Percentiles rank a stretch among this genome's conserved stretches.
Conservation (phyloP, 345 rosid genomes). For the Cardamine chenopodiifolia region DNA sequence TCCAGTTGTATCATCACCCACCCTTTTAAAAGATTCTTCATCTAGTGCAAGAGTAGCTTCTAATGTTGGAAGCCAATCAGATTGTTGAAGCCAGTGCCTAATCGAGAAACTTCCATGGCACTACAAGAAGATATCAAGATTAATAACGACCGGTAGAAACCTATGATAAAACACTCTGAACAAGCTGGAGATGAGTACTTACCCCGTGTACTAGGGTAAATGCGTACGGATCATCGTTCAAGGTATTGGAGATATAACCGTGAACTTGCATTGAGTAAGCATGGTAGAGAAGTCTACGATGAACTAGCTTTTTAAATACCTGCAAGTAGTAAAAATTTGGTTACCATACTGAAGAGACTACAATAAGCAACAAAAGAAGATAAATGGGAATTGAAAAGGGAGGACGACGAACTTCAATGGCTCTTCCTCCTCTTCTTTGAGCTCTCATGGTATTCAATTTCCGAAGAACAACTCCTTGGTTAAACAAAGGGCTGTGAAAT, state of each 20-base stretch:
- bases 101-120: conserved; percentile 93
- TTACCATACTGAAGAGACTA: conserved; percentile 1
- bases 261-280: conserved; percentile 97
- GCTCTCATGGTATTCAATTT: conserved; percentile 69
- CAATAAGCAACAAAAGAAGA: conserved; percentile 8
- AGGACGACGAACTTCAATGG: conserved; percentile 67
- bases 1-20: conserved; percentile 93
- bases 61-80: conserved; percentile 94
- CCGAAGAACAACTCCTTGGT: conserved; percentile 82
- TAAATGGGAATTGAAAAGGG: background rate
- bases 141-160: background rate
- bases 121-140: conserved; percentile 45
- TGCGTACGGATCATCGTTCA: conserved; percentile 48
- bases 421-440: conserved; percentile 85
- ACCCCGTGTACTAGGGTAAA: conserved; percentile 89
- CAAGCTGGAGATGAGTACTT: conserved; percentile 33
- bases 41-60: conserved; percentile 95
- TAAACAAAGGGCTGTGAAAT: conserved; percentile 74
- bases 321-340: conserved; percentile 35
- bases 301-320: conserved; percentile 87
- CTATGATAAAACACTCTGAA: background rate
- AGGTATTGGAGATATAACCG: conserved; percentile 60
- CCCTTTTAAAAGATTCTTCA: conserved; percentile 80
- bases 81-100: conserved; percentile 94
- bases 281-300: conserved; percentile 76